phyloP scores from a whole-genome alignment of 1,284 basidiomycete genomes.

The Amylostereum areolatum region DNA sequence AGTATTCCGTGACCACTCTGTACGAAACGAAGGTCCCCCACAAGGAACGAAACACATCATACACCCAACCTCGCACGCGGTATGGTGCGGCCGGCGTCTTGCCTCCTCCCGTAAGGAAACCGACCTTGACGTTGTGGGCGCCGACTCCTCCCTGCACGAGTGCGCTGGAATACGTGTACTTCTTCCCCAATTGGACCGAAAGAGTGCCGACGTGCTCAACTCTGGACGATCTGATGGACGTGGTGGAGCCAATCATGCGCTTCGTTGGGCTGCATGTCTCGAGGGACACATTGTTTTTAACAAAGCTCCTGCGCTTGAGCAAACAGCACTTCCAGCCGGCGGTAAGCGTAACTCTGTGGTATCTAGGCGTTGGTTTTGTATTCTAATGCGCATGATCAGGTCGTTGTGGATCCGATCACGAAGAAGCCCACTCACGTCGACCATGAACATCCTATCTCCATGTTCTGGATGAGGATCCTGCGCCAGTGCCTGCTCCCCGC shows the following conservation, averaged over 20 bases:
- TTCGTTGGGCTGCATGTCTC: slow-evolving; percentile 74
- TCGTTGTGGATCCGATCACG: slow-evolving; percentile 45
- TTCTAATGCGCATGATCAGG: slow-evolving; percentile 21
- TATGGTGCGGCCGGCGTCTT: slow-evolving; percentile 53
- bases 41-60: slow-evolving; percentile 54
- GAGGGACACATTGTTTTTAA: slow-evolving; percentile 60
- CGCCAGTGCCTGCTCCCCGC: slow-evolving; percentile 84
- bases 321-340: slow-evolving; percentile 39
- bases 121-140: slow-evolving; percentile 59
- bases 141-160: slow-evolving; percentile 74
- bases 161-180: slow-evolving; percentile 76
- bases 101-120: slow-evolving; percentile 48
- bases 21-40: slow-evolving; percentile 51
- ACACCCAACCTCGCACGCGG: slow-evolving; percentile 54
- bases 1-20: slow-evolving; percentile 61
- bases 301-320: slow-evolving; percentile 57
- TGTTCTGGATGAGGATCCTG: slow-evolving; percentile 80
- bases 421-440: slow-evolving; percentile 51
- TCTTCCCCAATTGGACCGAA: slow-evolving; percentile 81
- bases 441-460: slow-evolving; percentile 47
- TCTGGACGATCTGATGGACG: slow-evolving; percentile 64
- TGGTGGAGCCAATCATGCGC: slow-evolving; percentile 71
- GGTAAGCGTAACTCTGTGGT: slow-evolving; percentile 23
- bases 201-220: slow-evolving; percentile 61
- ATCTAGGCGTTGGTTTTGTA: neutral